Percentiles rank a stretch among this genome's conserved stretches.
phyloP scores from a whole-genome alignment of 768 basidiomycete species.

The Rhodosporidiobolus sp. region DNA sequence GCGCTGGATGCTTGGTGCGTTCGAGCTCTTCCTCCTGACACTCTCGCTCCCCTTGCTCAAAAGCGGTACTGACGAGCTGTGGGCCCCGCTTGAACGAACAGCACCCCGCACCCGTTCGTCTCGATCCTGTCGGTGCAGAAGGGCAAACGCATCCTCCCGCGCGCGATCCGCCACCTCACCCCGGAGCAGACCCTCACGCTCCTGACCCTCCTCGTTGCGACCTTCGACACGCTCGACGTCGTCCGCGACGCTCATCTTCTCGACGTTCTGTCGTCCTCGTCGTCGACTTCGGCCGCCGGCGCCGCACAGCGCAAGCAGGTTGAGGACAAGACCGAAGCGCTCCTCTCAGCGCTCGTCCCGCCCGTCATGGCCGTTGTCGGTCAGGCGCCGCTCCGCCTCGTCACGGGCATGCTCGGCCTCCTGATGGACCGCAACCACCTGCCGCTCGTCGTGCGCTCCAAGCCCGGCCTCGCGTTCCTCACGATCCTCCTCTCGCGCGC shows the following conservation, averaged over 20 bases:
- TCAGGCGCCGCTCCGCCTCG: constrained; percentile 71
- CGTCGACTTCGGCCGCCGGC: constrained; percentile 56
- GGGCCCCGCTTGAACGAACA: constrained; percentile 45
- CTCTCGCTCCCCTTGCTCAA: background rate
- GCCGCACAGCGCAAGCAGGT: constrained; percentile 51
- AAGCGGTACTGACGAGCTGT: background rate
- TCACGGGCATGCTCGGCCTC: constrained; percentile 80
- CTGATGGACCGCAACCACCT: constrained; percentile 76
- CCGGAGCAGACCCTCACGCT: constrained; percentile 77
- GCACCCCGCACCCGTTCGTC: constrained; percentile 94
- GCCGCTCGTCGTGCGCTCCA: constrained; percentile 68
- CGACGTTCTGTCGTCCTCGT: constrained; percentile 71
- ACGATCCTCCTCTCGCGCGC: constrained; percentile 88
- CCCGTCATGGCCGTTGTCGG: constrained; percentile 79
- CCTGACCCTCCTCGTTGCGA: constrained; percentile 85
- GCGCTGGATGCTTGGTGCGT: constrained; percentile 86
- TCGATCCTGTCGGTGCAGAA: constrained; percentile 82
- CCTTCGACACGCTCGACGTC: constrained; percentile 90
- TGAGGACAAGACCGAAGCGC: constrained; percentile 85
- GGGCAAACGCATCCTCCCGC: constrained; percentile 86
- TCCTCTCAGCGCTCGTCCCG: constrained; percentile 78
- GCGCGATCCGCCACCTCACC: constrained; percentile 77
- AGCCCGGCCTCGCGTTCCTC: constrained; percentile 87
- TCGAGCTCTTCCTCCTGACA: background rate
- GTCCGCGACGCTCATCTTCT: constrained; percentile 71